Base-by-base conservation (phyloP, 768 basidiomycete species). In the Rhizopogon roseolus region DNA sequence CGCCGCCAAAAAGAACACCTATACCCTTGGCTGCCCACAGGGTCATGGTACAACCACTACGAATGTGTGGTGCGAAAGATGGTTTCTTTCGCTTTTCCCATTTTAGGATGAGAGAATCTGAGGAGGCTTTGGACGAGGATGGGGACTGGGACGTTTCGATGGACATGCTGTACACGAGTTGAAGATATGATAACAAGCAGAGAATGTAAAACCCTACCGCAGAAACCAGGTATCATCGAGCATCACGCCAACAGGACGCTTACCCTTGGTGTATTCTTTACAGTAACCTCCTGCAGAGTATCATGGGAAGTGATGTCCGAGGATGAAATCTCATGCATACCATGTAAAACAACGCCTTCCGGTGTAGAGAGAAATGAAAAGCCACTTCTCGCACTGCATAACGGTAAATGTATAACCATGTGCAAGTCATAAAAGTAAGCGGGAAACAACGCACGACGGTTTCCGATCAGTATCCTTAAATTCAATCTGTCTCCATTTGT, bases 151-250 rank as follows among this genome's bases (percentile, higher is more conserved):
- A 45, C 3, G 52, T 44, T 29, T 70, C 64, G 10, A 70, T 48
- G 25, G 68, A 62, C 50, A 77, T 69, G 28, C 74, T 77, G 42
- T 25, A 17, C 32, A 14, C 19, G 32, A 2, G 3, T 10, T 40
- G 9, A 32, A 32, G 42, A 19, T 10, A 17, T 8, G 10, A 27
- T 19, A 1, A 41, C 10, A 6, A 22, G 17, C 8, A 32, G 37
- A 11, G 38, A 2, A 22, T 17, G 37, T 19, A 6, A 36, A 45
- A 11, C 68, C 78, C 2, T 52, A 90, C 87, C 81, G 80, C 6
- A 97, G 76, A 50, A 93, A 75, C 94, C 93, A 97, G 0, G 89
- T 91, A 63, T 97, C 93, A 16, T 93, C 90, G 6, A 95, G 76
- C 73, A 90, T 92, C n/a, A 93, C 75, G 1, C 93, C 93, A 11